Conservation (phyloP, 331 rosid species). For the Prunus yedoensis region DNA sequence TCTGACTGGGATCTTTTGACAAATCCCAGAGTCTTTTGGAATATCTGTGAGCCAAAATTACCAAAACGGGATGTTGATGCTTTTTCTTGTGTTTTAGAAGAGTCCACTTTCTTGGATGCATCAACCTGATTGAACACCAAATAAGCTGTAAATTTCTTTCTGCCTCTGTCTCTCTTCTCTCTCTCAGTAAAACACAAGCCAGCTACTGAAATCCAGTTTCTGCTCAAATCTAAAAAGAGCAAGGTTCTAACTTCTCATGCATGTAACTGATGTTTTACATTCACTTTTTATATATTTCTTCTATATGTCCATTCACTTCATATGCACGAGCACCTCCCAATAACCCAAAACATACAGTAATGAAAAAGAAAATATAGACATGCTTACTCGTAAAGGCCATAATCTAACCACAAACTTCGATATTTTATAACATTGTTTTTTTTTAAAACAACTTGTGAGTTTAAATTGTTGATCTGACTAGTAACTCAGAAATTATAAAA, state of each 20-base stretch:
- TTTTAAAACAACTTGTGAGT: too few relatives aligned
- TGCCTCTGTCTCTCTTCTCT: not conserved
- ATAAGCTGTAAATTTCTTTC: not conserved
- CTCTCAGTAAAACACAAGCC: not conserved
- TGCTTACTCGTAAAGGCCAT: not conserved
- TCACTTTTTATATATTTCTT: not conserved
- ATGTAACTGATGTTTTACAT: not conserved
- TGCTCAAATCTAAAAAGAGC: not conserved
- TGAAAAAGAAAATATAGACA: not conserved
- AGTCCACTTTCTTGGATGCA: constrained; percentile 23
- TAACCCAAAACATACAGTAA: too few relatives aligned
- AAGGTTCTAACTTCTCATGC: not conserved
- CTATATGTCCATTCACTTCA: not conserved
- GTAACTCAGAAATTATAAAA: not conserved
- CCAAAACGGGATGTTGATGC: constrained; percentile 32
- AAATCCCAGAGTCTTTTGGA: constrained; percentile 39
- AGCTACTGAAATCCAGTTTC: not conserved
- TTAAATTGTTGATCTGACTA: too few relatives aligned
- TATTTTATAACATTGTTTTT: not conserved
- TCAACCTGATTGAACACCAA: constrained; percentile 30
- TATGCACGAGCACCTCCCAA: not conserved
- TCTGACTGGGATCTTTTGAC: constrained; percentile 17
- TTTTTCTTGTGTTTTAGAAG: constrained; percentile 18
- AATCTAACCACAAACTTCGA: not conserved
- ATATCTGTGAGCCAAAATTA: constrained; percentile 33